These are phyloP conservation scores for Sanghuangporus weigelae DNA, from an alignment of 1,284 basidiomycete genomes.

Conservation along the genomic window DNA sequence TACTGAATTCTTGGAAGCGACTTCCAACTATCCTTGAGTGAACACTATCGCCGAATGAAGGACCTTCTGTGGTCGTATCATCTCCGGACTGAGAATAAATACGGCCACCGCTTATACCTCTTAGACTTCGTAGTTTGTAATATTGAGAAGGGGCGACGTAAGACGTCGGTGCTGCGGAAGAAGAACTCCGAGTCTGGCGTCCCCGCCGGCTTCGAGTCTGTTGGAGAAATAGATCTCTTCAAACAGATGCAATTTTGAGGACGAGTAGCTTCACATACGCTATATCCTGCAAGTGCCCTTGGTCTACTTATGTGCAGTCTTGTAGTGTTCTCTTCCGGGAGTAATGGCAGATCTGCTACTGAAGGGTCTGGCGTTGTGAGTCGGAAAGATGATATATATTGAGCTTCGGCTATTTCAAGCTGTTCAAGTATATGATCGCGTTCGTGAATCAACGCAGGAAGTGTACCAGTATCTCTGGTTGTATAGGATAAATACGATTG, in stretches of 20 bases:
- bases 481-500: slow-evolving; percentile 9
- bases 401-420: slow-evolving; percentile 72
- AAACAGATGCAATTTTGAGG: neutral
- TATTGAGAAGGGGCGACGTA: slow-evolving; percentile 76
- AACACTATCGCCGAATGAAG: slow-evolving; percentile 50
- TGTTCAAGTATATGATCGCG: slow-evolving; percentile 69
- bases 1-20: slow-evolving; percentile 66
- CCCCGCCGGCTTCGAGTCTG: slow-evolving; percentile 36
- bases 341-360: slow-evolving; percentile 36
- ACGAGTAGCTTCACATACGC: slow-evolving; percentile 12
- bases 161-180: slow-evolving; percentile 65
- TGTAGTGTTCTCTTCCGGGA: slow-evolving; percentile 29
- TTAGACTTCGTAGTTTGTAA: slow-evolving; percentile 61
- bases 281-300: slow-evolving; percentile 40
- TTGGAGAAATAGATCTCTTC: neutral
- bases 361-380: slow-evolving; percentile 61
- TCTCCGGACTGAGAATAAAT: slow-evolving; percentile 36
- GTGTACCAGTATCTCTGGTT: slow-evolving; percentile 56
- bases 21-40: slow-evolving; percentile 58
- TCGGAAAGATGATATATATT: slow-evolving; percentile 73
- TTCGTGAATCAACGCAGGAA: slow-evolving; percentile 65
- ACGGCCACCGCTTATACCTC: slow-evolving; percentile 55
- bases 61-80: slow-evolving; percentile 23
- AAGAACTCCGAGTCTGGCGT: slow-evolving; percentile 53
- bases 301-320: slow-evolving; percentile 63